These are phyloP conservation scores for Penicillium corylophilum DNA, from an alignment of 2,329 filamentous ascomycete species.

Conservation along the genomic window DNA sequence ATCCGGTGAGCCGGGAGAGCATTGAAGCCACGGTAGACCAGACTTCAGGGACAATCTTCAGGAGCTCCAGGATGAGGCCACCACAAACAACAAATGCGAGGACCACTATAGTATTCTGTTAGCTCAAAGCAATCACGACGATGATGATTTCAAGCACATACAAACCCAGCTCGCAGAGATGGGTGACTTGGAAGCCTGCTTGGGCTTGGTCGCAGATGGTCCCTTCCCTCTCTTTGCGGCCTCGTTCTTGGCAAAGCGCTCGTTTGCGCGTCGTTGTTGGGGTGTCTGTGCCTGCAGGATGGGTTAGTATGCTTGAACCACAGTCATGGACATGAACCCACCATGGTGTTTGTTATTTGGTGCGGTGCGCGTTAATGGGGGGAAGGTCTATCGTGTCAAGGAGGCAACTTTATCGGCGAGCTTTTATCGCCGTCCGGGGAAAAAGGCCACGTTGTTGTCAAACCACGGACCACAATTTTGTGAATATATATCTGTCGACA, in stretches of 20 bases:
- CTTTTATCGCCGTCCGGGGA: background rate
- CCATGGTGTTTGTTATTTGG: background rate
- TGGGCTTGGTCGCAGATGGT: conserved; percentile 45
- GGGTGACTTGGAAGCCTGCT: conserved; percentile 53
- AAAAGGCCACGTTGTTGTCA: background rate
- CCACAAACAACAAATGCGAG: conserved; percentile 64
- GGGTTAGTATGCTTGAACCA: background rate
- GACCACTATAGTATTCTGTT: conserved; percentile 46
- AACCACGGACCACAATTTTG: background rate
- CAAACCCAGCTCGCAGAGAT: conserved; percentile 60
- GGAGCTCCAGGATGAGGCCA: conserved; percentile 58
- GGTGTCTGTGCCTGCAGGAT: conserved; percentile 59
- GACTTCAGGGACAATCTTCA: conserved; percentile 45
- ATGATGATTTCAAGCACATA: conserved; percentile 40
- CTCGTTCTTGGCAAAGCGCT: conserved; percentile 59
- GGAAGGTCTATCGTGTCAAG: background rate
- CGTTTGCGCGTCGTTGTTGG: conserved; percentile 64
- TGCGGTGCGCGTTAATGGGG: background rate
- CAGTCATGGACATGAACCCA: background rate
- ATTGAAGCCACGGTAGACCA: conserved; percentile 37
- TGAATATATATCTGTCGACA: background rate
- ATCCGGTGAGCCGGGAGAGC: conserved; percentile 26
- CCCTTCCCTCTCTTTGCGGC: conserved; percentile 60
- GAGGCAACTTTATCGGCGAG: background rate
- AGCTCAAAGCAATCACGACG: conserved; percentile 1